Evolutionary conservation across 768 basidiomycete species (phyloP), one percentile per base, ranked within the genome.

Genomic region (Gautieria morchelliformis): DNA sequence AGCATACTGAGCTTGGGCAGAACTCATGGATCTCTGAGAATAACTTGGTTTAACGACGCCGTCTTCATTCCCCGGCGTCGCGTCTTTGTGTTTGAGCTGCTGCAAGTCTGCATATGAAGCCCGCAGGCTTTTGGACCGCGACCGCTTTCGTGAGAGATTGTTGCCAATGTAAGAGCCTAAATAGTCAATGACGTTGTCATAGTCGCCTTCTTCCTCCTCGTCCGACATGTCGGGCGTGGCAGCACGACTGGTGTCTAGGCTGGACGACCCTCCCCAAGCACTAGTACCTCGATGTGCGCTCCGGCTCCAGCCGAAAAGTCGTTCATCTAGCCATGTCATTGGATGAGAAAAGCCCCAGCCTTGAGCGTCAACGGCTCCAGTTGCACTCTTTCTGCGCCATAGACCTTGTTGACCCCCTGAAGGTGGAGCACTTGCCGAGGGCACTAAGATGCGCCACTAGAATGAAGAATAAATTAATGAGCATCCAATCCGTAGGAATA

Each of bases 271-370:
- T 33, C 81, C 81, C 92, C 91, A 93, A n/a, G 83, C 89, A 64
- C 85, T 89, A 3, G 89, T 90, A n/a, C 91, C 89, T 49, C 80
- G 82, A 50, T 71, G 74, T 1, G 88, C 79, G 62, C 85, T 89
- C 53, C 81, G 78, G 68, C 83, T 84, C 93, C 90, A 95, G 45
- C 93, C 93, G 66, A 95, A 96, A 24, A 96, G 77, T 8, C 89
- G 84, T 70, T 95, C 93, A 68, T 96, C 93, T 15, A 95, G 78
- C 92, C 92, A 95, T 14, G 87, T 84, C 87, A 95, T 93, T 0
- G 93, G 93, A 70, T 96, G 92, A 14, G 83, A 87, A 35, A 94
- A 77, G 30, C 91, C 79, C 52, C 85, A 81, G 45, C 88, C 89
- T 71, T 91, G 89, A 0, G 86, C 87, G 67, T 89, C 89, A n/a